These are phyloP conservation scores for Boletus vinaceobasis DNA, from an alignment of 768 basidiomycete species.

Conservation along the genomic window DNA sequence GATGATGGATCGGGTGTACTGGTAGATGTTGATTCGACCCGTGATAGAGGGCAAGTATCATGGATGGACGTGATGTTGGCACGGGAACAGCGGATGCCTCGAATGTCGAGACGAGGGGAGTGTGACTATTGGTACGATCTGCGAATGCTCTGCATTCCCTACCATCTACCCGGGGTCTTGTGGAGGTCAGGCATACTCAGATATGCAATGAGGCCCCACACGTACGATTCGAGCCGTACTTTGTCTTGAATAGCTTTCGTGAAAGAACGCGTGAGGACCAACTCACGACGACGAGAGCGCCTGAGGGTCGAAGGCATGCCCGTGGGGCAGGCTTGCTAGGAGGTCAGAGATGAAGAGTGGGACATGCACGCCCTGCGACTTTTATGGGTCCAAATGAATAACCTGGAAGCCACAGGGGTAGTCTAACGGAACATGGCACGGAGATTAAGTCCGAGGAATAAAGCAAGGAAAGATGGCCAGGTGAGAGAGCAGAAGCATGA, in stretches of 20 bases:
- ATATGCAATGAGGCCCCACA: neutral
- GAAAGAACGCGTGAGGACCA: conserved; percentile 50
- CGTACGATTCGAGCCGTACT: conserved; percentile 33
- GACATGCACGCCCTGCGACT: conserved; percentile 16
- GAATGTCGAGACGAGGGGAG: conserved; percentile 14
- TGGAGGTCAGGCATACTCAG: conserved; percentile 4
- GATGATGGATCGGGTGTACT: conserved; percentile 50
- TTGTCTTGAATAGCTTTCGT: conserved; percentile 45
- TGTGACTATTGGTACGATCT: conserved; percentile 21
- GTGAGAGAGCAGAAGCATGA: conserved; percentile 10
- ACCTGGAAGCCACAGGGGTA: conserved; percentile 30
- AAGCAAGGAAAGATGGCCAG: conserved; percentile 6
- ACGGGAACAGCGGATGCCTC: conserved; percentile 14
- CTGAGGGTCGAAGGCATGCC: conserved; percentile 42
- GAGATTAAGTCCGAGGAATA: conserved; percentile 15
- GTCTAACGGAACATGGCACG: conserved; percentile 9
- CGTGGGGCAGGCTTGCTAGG: conserved; percentile 17
- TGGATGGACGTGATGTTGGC: conserved; percentile 26
- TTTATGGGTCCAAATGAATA: conserved; percentile 28
- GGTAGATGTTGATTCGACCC: conserved; percentile 20
- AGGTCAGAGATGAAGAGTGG: conserved; percentile 10
- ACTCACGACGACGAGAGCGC: conserved; percentile 46
- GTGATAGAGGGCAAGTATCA: conserved; percentile 26
- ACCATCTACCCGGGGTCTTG: conserved; percentile 16
- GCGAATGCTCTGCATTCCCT: conserved; percentile 18